Evolutionary conservation across 352 stramenopile species (phyloP).

Genomic region (Phytophthora sansomeana): DNA sequence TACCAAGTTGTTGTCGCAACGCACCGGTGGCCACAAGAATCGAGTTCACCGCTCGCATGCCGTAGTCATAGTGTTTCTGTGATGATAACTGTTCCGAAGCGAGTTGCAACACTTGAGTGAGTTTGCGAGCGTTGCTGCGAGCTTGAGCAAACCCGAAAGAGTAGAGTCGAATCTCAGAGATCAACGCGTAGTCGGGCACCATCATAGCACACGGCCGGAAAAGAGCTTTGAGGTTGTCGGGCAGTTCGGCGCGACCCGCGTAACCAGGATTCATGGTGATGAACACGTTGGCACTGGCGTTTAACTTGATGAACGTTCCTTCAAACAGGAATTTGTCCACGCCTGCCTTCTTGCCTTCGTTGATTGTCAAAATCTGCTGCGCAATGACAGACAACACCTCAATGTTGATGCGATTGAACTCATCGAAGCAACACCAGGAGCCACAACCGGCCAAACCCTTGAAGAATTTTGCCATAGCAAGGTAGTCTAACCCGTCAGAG

Average conservation of each 20-base stretch:
- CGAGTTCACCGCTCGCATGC: constrained; percentile 96
- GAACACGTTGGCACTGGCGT: constrained; percentile 93
- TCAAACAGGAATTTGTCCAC: constrained; percentile 95
- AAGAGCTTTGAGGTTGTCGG: constrained; percentile 95
- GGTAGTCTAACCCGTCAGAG: constrained; percentile 92
- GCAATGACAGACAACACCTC: constrained; percentile 95
- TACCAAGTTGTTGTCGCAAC: constrained; percentile 88
- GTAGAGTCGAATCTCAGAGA: constrained; percentile 94
- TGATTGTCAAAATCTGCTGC: constrained; percentile 95
- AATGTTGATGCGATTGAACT: constrained; percentile 97
- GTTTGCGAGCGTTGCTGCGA: constrained; percentile 91
- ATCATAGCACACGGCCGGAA: constrained; percentile 96
- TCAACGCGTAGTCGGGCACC: constrained; percentile 95
- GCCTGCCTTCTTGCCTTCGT: constrained; percentile 91
- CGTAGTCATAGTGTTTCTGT: constrained; percentile 97
- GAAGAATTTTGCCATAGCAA: constrained; percentile 97
- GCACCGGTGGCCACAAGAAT: constrained; percentile 94
- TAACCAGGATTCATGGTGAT: constrained; percentile 98
- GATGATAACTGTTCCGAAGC: constrained; percentile 94
- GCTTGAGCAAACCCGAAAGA: constrained; percentile 93
- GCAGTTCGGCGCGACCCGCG: constrained; percentile 94
- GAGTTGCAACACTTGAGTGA: constrained; percentile 94
- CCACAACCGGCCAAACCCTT: constrained; percentile 93
- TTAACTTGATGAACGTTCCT: constrained; percentile 94
- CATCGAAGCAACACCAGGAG: constrained; percentile 95